phyloP scores from a whole-genome alignment of 257 asterid species.

The Ilex asprella region DNA sequence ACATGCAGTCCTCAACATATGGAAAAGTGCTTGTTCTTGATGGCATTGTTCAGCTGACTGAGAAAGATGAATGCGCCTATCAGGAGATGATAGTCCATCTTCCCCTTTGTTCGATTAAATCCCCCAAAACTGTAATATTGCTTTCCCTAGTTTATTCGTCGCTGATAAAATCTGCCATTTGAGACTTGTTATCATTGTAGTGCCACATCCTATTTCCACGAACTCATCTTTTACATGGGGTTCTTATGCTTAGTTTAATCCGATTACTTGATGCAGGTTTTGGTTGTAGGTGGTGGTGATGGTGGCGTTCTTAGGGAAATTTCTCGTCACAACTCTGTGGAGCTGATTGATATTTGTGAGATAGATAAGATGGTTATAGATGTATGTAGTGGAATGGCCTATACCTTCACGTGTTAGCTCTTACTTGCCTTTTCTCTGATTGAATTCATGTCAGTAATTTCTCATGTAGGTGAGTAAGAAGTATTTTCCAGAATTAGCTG shows the following conservation, averaged over 20 bases:
- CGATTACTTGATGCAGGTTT: slow-evolving; percentile 47
- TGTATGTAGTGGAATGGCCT: slow-evolving; percentile 35
- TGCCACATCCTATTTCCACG: background rate
- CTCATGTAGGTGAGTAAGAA: slow-evolving; percentile 76
- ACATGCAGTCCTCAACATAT: slow-evolving; percentile 61
- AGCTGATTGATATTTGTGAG: slow-evolving; percentile 87
- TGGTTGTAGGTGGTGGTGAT: slow-evolving; percentile 99
- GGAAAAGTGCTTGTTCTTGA: slow-evolving; percentile 95
- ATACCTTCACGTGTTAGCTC: slow-evolving; percentile 3
- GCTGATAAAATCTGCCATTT: slow-evolving; percentile 2
- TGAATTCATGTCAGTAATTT: slow-evolving; percentile 3
- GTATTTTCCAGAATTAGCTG: slow-evolving; percentile 82
- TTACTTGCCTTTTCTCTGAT: slow-evolving; percentile 6
- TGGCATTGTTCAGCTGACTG: slow-evolving; percentile 96
- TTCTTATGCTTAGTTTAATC: slow-evolving; percentile 1
- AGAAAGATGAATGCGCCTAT: slow-evolving; percentile 96
- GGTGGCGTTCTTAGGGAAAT: slow-evolving; percentile 97
- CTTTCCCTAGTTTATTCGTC: slow-evolving; percentile 2
- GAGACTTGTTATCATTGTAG: slow-evolving; percentile 1
- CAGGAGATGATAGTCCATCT: slow-evolving; percentile 99
- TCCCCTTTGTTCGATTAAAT: slow-evolving; percentile 87
- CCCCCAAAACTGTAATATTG: slow-evolving; percentile 65
- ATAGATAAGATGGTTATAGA: slow-evolving; percentile 96
- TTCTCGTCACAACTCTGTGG: slow-evolving; percentile 88
- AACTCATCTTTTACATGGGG: too few species aligned